Percentiles rank a stretch among this genome's conserved stretches.
phyloP scores from a whole-genome alignment of 164 flowering plant species.

The Tinospora cordifolia region DNA sequence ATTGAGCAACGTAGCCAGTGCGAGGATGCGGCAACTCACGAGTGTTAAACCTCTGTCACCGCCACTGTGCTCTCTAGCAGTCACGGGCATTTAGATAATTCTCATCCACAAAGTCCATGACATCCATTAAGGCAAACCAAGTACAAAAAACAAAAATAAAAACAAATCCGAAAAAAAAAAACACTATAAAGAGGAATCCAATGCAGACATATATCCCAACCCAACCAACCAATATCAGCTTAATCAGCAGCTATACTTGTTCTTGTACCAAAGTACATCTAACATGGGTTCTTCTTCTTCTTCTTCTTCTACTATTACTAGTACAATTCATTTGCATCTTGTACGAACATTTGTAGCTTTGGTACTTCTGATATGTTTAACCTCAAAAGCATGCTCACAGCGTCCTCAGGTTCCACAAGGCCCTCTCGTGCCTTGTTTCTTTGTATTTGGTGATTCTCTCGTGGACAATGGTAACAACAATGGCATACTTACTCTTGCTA shows the following conservation, averaged over 20 bases:
- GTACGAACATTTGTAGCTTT: not conserved
- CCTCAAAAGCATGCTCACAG: constrained; percentile 5
- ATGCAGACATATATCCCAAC: not conserved
- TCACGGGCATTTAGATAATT: not conserved
- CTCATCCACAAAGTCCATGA: constrained; percentile 7
- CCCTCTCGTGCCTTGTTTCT: constrained; percentile 59
- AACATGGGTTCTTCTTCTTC: not conserved
- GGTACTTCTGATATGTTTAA: not conserved
- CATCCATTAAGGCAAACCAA: not conserved
- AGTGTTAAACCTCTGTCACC: constrained; percentile 10
- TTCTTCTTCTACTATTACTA: no score
- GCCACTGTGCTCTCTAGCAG: not conserved
- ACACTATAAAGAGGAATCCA: constrained; percentile 5
- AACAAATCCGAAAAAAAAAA: no score
- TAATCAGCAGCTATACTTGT: not conserved
- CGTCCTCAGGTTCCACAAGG: constrained; percentile 30
- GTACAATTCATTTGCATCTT: not conserved
- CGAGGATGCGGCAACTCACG: constrained; percentile 4
- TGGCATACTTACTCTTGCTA: constrained; percentile 49
- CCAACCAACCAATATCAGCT: not conserved
- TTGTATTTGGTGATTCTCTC: constrained; percentile 80
- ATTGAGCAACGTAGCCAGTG: no score
- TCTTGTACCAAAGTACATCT: not conserved
- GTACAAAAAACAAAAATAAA: not conserved
- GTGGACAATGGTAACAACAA: constrained; percentile 94